These are phyloP conservation scores for Periconia sp. DNA, from an alignment of 2,329 filamentous ascomycete genomes.

Conservation along the genomic window DNA sequence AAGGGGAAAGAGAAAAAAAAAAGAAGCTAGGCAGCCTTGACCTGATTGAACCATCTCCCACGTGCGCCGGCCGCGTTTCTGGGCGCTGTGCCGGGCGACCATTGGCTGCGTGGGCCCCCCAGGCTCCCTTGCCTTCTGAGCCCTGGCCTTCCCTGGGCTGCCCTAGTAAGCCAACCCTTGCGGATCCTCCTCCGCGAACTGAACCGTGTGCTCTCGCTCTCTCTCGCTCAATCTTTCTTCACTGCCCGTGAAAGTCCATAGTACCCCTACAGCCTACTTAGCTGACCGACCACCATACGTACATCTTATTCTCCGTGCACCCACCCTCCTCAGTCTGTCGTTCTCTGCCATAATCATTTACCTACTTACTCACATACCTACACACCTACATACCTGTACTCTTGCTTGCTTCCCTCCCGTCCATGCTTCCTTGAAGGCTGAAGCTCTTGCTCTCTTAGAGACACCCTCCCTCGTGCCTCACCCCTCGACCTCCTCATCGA, in stretches of 20 bases:
- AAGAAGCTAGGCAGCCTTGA: slow-evolving; percentile 43
- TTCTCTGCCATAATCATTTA: too few relatives aligned
- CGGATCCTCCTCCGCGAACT: slow-evolving; percentile 20
- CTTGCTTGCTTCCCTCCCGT: neutral
- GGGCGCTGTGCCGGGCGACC: slow-evolving; percentile 25
- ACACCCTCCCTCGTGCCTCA: too few relatives aligned
- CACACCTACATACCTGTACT: neutral
- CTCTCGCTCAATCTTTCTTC: too few relatives aligned
- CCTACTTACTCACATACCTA: neutral
- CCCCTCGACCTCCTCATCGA: slow-evolving; percentile 5
- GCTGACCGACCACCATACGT: too few relatives aligned
- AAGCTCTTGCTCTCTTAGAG: too few relatives aligned
- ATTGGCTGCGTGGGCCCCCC: slow-evolving; percentile 26
- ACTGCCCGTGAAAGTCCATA: too few relatives aligned
- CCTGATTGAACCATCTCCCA: slow-evolving; percentile 44
- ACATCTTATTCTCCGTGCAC: neutral
- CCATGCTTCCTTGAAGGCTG: too few relatives aligned
- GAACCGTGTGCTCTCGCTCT: slow-evolving; percentile 6
- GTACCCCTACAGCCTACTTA: too few relatives aligned
- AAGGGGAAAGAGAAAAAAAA: slow-evolving; percentile 26
- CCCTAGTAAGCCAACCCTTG: too few relatives aligned
- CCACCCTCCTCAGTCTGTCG: too few relatives aligned
- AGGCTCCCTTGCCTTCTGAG: too few relatives aligned
- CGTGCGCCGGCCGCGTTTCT: slow-evolving; percentile 33
- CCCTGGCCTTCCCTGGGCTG: slow-evolving; percentile 2